Conservation (phyloP, 139 green algal species). For the Chlamydomonas incerta region DNA sequence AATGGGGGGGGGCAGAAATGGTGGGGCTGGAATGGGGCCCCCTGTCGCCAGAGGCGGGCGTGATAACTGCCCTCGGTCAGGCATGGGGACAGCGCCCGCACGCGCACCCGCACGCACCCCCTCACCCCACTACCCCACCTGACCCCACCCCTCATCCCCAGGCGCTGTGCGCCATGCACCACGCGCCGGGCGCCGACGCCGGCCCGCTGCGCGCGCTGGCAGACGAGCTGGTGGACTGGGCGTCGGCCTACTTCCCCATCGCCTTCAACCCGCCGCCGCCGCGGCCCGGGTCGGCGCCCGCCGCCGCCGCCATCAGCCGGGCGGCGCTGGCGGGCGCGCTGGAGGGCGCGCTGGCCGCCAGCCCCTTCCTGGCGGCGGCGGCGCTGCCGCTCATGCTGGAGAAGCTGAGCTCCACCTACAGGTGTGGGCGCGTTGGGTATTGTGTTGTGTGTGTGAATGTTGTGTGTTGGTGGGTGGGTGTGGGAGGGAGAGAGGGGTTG, state of each 20-base stretch:
- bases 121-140: neutral
- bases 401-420: conserved; percentile 59
- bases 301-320: conserved; percentile 18
- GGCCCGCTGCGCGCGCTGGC: conserved; percentile 15
- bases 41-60: too few species aligned
- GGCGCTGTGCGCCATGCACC: conserved; percentile 40
- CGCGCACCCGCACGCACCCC: neutral
- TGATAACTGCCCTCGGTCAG: too few species aligned
- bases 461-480: neutral
- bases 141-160: neutral
- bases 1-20: too few species aligned
- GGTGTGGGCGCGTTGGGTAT: conserved; percentile 13
- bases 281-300: neutral
- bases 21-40: too few species aligned
- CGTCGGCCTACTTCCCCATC: conserved; percentile 94
- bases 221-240: conserved; percentile 87
- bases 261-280: conserved; percentile 82
- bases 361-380: conserved; percentile 48
- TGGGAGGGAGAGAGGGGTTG: neutral
- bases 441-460: neutral
- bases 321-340: conserved; percentile 23
- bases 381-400: conserved; percentile 58
- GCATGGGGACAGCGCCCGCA: too few species aligned
- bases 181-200: conserved; percentile 31
- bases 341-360: conserved; percentile 19